Evolutionary conservation across 1,139 yeast species (phyloP).

Genomic region (Meyerozyma sp.): DNA sequence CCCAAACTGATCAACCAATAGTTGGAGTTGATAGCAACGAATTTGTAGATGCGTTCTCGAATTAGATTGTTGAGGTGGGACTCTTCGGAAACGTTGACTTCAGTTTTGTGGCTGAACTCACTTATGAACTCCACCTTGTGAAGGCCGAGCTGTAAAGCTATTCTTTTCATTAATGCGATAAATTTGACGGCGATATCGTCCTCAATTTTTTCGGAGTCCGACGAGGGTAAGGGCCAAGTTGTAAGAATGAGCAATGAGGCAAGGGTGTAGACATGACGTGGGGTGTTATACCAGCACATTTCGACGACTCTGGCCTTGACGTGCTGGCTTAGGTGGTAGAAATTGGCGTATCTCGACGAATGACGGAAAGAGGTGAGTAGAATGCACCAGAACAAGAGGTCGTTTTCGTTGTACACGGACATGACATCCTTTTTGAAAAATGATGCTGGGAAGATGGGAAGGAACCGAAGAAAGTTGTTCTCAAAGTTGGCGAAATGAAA

Average conservation of each 20-base stretch:
- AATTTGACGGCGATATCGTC: constrained; percentile 36
- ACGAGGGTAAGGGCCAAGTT: constrained; percentile 43
- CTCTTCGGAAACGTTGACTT: constrained; percentile 28
- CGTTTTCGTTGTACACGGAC: constrained; percentile 25
- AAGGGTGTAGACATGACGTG: constrained; percentile 38
- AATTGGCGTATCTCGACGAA: constrained; percentile 14
- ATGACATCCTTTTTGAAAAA: constrained; percentile 23
- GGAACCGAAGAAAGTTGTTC: constrained; percentile 25
- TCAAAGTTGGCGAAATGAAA: constrained; percentile 27
- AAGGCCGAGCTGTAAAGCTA: constrained; percentile 40
- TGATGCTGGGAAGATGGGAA: constrained; percentile 39
- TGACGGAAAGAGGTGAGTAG: constrained; percentile 28
- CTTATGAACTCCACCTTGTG: constrained; percentile 39
- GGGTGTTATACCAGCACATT: constrained; percentile 43
- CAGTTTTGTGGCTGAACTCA: constrained; percentile 42
- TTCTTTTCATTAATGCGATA: constrained; percentile 35
- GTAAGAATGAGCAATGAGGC: constrained; percentile 38
- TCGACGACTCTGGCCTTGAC: constrained; percentile 37
- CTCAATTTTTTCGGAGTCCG: constrained; percentile 21
- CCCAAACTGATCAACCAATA: constrained; percentile 43
- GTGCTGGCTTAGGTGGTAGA: constrained; percentile 25
- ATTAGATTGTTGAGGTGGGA: constrained; percentile 30
- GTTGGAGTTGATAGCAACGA: constrained; percentile 38
- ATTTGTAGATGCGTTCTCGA: constrained; percentile 42
- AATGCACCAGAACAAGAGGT: constrained; percentile 39